Evolutionary conservation across 2,329 filamentous ascomycete genomes (phyloP), one percentile per base, ranked within the genome.

Genomic region (Scedosporium aurantiacum): DNA sequence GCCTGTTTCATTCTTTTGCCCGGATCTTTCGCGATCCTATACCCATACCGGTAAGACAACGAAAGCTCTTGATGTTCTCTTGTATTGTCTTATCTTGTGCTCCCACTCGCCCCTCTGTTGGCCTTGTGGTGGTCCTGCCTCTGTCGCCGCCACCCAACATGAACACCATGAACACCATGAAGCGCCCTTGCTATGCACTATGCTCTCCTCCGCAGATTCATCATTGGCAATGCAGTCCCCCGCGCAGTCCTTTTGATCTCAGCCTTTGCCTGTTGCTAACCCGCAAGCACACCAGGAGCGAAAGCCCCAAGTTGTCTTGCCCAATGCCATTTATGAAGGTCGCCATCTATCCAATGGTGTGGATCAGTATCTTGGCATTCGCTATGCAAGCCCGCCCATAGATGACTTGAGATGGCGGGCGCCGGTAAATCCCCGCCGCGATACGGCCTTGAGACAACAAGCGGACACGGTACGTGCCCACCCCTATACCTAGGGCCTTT

Each of bases 361-460:
- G 32, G 73, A 73, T 58, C 71, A 78, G 65, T 82, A 75, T 66
- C 70, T 78, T 2, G 78, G 78, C 12, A 70, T 79, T 68, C 78
- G 80, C 52, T 84, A 78, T 67, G 82, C 82, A 10, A 73, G 75
- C 14, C 72, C 80, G n/a, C 81, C 82, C 4, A 61, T 78, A 0
- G 78, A 75, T 1, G 71, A 80, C 45, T 70, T 82, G 40, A 75
- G 82, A 60, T 84, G 79, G 73, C 71, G 76, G 27, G 76, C 79
- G 18, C 81, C 82, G 0, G 69, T 73, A 16, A 71, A 76, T 40
- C 80, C 80, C 2, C 69, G 68, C 2, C 69, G 63, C 3, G 67
- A 69, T 10, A 63, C 67, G 0, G 66, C 65, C 32, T 37, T 37
- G 2, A 67, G 72, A 0, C 73, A 77, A 68, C 67, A 73, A 61